Evolutionary conservation across 257 asterid genomes (phyloP).

Genomic region (Anisodus tanguticus): DNA sequence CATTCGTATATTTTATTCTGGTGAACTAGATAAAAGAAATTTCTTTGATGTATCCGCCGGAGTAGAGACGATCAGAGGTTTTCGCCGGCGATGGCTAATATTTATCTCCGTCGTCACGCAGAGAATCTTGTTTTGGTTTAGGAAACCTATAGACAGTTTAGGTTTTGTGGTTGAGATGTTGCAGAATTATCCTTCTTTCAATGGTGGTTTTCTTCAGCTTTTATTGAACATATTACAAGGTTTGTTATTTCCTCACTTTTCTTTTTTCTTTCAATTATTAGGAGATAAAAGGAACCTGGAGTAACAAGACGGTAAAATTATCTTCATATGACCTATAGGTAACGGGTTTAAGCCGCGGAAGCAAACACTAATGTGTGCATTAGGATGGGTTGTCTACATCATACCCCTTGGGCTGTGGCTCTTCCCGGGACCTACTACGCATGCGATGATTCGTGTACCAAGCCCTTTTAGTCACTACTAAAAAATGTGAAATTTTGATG

Average conservation of each 20-base stretch:
- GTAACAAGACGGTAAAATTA: no score
- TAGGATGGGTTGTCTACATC: no score
- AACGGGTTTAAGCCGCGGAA: no score
- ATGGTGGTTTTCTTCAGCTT: conserved; percentile 58
- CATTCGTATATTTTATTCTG: conserved; percentile 49
- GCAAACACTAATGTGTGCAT: no score
- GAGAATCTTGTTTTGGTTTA: conserved; percentile 43
- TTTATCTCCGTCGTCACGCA: conserved; percentile 61
- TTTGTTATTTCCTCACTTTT: neutral
- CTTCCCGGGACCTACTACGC: no score
- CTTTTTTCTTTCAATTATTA: no score
- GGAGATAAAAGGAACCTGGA: no score
- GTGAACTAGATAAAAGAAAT: conserved; percentile 41
- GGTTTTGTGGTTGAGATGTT: conserved; percentile 49
- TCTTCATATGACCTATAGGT: no score
- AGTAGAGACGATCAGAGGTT: conserved; percentile 31
- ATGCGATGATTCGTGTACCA: no score
- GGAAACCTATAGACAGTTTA: conserved; percentile 48
- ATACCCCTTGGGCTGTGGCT: no score
- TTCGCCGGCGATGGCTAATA: conserved; percentile 61
- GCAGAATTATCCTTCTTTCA: conserved; percentile 53
- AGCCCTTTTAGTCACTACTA: no score
- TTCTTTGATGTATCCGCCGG: conserved; percentile 40
- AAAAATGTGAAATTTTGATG: no score
- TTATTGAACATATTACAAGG: conserved; percentile 55